Base-by-base conservation (phyloP, 2,329 filamentous ascomycete genomes). In the Emydomyces testavorans region DNA sequence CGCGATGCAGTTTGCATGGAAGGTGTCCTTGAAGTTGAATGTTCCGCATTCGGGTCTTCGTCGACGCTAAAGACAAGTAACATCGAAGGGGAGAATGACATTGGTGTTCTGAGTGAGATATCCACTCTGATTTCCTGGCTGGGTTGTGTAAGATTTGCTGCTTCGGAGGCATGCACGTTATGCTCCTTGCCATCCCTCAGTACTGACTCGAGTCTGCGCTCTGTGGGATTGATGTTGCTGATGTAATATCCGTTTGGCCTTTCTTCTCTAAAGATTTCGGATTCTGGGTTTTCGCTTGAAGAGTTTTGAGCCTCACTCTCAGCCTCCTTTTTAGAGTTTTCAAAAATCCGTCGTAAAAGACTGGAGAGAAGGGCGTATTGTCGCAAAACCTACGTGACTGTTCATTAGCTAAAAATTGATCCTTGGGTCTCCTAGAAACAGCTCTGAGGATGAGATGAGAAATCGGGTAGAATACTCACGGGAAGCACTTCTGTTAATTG, bases 121-220 rank as follows among this genome's bases (percentile, higher is more conserved):
- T 45, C 38, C 11, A 39, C n/a, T 13, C 42, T 28, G 21, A 43
- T 13, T 10, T 18, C 43, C 6, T 42, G n/a, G n/a, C 16, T 16
- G 6, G 37, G 3, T 6, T 23, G n/a, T 15, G n/a, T n/a, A 36
- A 11, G 2, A 15, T 7, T 38, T 5, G 5, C 28, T 31, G 23
- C 6, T 23, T 20, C 23, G 6, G 44, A 24, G 6, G 20, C 4
- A 18, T 20, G 11, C 7, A n/a, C 40, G 11, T 6, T 20, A 24
- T n/a, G 23, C 2, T 15, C 34, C 10, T 29, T 23, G 7, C 23
- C 42, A 10, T 35, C 18, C 20, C 54, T 53, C 20, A 69, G 69
- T 15, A 90, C 71, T 10, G 70, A 71, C 16, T 72, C 66, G 50
- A 79, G 75, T 58, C 84, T 82, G 0, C 70, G 68, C 13, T 65